Conservation (phyloP, 768 basidiomycete genomes). For the Tulasnella sp. region DNA sequence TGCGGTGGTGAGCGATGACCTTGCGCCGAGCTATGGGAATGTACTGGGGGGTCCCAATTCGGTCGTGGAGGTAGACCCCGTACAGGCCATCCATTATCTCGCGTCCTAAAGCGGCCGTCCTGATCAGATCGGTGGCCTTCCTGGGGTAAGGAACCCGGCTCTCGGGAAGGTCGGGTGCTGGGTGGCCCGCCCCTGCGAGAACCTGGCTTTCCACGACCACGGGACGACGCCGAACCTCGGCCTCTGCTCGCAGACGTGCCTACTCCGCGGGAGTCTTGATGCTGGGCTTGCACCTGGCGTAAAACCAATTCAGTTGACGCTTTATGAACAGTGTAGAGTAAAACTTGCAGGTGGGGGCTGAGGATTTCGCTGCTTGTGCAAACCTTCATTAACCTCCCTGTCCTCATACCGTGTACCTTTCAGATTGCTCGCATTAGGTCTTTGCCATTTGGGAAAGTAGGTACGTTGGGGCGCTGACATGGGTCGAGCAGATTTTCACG, state of each 20-base stretch:
- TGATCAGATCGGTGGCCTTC: neutral
- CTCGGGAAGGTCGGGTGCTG: neutral
- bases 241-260: neutral
- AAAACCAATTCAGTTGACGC: neutral
- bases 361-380: conserved; percentile 5
- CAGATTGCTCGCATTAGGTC: neutral
- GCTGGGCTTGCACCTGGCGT: neutral
- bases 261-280: neutral
- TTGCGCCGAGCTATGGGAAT: neutral
- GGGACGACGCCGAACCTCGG: neutral
- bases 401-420: neutral
- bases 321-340: neutral
- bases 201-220: neutral
- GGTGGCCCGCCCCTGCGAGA: neutral
- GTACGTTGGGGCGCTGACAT: neutral
- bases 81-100: neutral
- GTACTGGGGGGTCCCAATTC: neutral
- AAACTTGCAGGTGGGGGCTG: neutral
- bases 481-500: neutral
- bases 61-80: neutral
- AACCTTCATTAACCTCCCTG: neutral
- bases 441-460: neutral
- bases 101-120: neutral
- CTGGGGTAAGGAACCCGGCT: neutral
- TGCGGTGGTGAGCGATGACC: neutral